Conservation (phyloP, 768 basidiomycete species). For the Trichaptum fuscoviolaceum region DNA sequence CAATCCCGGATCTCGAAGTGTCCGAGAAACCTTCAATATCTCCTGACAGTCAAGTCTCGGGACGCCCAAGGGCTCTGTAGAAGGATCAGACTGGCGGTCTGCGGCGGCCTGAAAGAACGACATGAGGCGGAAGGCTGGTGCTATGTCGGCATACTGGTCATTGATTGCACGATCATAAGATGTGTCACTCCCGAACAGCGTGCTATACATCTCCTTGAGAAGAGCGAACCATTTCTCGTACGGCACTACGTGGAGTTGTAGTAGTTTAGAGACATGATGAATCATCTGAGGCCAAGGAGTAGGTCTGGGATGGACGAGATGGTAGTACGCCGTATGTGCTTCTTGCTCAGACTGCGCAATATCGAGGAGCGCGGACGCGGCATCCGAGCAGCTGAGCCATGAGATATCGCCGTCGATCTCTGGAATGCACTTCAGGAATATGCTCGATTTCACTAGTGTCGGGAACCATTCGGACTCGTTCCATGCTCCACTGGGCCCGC, state of each 20-base stretch:
- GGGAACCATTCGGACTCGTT: slow-evolving; percentile 35
- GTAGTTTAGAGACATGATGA: slow-evolving; percentile 11
- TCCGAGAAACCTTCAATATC: slow-evolving; percentile 13
- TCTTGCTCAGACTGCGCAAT: slow-evolving; percentile 15
- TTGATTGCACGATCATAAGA: not conserved
- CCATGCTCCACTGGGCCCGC: slow-evolving; percentile 33
- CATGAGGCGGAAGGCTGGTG: not conserved
- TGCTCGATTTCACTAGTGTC: slow-evolving; percentile 26
- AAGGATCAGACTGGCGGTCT: not conserved
- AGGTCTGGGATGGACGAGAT: slow-evolving; percentile 19
- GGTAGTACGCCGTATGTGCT: slow-evolving; percentile 11
- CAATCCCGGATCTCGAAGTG: slow-evolving; percentile 3
- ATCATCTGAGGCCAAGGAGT: slow-evolving; percentile 18
- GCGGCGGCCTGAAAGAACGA: not conserved
- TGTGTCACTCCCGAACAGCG: not conserved
- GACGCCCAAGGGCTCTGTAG: slow-evolving; percentile 17
- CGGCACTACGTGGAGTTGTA: slow-evolving; percentile 20
- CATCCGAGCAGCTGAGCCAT: slow-evolving; percentile 22
- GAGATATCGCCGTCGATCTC: slow-evolving; percentile 19
- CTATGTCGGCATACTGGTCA: not conserved
- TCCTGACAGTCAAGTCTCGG: slow-evolving; percentile 15
- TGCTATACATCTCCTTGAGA: slow-evolving; percentile 11
- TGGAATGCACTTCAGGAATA: slow-evolving; percentile 28
- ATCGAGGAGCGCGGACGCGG: slow-evolving; percentile 21
- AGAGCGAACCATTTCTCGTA: slow-evolving; percentile 19